Conservation (phyloP, 2,329 filamentous ascomycete genomes). For the Fusarium tjaetaba region DNA sequence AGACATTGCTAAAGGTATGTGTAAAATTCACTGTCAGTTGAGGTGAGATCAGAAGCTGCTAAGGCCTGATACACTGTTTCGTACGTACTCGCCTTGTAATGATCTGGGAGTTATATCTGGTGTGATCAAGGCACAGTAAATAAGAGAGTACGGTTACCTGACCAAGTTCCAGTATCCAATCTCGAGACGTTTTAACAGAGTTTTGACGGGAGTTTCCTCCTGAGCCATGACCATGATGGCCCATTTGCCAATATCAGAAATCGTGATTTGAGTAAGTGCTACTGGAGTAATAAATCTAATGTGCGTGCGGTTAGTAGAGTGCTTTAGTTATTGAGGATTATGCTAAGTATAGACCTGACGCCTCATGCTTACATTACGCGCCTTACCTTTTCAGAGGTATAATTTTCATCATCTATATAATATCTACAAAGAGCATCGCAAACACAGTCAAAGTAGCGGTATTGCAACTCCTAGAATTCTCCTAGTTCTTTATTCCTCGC, state of each 20-base stretch:
- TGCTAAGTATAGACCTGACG: not conserved
- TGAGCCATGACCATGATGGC: accelerated
- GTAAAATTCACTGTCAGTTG: accelerated
- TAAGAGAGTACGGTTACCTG: not conserved
- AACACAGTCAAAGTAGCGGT: not conserved
- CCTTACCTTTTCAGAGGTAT: too few relatives aligned
- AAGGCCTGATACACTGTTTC: accelerated
- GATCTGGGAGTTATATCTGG: too few relatives aligned
- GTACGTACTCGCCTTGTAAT: accelerated
- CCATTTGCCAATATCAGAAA: accelerated
- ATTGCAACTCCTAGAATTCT: not conserved
- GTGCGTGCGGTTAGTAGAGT: accelerated
- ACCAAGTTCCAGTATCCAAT: not conserved
- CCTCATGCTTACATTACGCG: too few relatives aligned
- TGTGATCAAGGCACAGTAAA: accelerated
- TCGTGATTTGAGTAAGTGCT: accelerated
- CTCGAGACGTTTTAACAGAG: not conserved
- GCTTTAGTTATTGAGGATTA: not conserved
- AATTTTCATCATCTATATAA: accelerated
- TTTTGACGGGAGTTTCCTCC: accelerated
- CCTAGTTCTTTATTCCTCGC: accelerated
- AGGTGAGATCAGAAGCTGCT: not conserved
- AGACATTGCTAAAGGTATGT: accelerated
- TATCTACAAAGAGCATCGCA: not conserved
- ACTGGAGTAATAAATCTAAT: accelerated